These are phyloP conservation scores for Pseudogymnoascus sp. DNA, from an alignment of 2,329 filamentous ascomycete species.

Conservation along the genomic window DNA sequence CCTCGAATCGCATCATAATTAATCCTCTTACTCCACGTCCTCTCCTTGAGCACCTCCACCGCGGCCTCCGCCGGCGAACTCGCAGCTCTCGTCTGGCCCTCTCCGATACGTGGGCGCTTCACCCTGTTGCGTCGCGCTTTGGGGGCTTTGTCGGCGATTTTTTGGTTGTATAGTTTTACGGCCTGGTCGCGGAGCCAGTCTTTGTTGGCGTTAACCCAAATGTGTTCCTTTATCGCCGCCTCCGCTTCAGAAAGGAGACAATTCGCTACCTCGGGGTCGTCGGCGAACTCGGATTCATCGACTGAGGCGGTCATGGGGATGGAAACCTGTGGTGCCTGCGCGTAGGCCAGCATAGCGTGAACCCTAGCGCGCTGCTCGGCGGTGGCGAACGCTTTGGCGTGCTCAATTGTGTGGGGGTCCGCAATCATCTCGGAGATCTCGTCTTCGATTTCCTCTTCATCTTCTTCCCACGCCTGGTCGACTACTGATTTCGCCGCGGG, in stretches of 20 bases:
- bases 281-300: constrained; percentile 72
- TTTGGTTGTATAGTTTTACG: constrained; percentile 68
- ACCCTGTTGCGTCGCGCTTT: constrained; percentile 49
- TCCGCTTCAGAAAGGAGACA: constrained; percentile 69
- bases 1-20: constrained; percentile 58
- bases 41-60: constrained; percentile 56
- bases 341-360: constrained; percentile 43
- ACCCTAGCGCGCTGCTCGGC: constrained; percentile 47
- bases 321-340: constrained; percentile 38
- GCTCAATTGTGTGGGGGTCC: constrained; percentile 47
- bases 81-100: constrained; percentile 57
- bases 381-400: constrained; percentile 48
- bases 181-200: constrained; percentile 86
- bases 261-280: constrained; percentile 78
- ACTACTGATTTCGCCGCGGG: constrained; percentile 14
- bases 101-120: constrained; percentile 50
- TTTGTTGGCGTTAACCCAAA: constrained; percentile 93
- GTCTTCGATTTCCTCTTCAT: constrained; percentile 51
- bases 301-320: constrained; percentile 57
- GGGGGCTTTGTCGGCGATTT: constrained; percentile 46
- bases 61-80: constrained; percentile 62
- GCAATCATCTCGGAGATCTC: constrained; percentile 65
- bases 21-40: constrained; percentile 64
- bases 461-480: constrained; percentile 50
- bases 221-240: constrained; percentile 72